Evolutionary conservation across 129 eudicot species (phyloP).

Genomic region (Escallonia rubra): DNA sequence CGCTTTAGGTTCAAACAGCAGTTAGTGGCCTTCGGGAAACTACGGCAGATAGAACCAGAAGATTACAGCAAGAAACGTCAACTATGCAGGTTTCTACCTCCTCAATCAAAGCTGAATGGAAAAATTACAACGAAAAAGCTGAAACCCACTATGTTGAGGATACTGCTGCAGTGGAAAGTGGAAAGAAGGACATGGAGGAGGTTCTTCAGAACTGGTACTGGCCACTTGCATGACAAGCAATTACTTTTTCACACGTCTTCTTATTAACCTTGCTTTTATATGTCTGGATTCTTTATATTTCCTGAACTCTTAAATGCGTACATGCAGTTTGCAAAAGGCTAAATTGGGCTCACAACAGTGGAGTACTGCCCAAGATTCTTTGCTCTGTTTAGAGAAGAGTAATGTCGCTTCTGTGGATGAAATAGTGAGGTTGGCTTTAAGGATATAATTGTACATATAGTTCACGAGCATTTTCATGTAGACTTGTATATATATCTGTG

Average conservation of each 20-base stretch:
- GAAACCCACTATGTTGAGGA: constrained; percentile 77
- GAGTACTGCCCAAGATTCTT: constrained; percentile 83
- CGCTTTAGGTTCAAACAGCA: constrained; percentile 64
- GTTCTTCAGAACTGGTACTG: constrained; percentile 77
- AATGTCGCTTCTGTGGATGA: constrained; percentile 77
- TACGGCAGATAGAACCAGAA: constrained; percentile 59
- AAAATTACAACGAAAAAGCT: constrained; percentile 50
- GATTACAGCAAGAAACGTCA: constrained; percentile 78
- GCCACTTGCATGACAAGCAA: not conserved
- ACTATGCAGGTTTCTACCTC: constrained; percentile 71
- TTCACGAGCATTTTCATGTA: too few relatives aligned
- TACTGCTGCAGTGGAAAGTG: constrained; percentile 71
- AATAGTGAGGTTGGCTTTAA: constrained; percentile 54
- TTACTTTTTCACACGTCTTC: not conserved
- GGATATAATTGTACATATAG: too few relatives aligned
- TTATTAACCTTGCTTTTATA: not conserved
- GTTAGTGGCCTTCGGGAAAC: constrained; percentile 71
- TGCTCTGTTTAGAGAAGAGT: constrained; percentile 71
- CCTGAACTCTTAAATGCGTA: constrained; percentile 5
- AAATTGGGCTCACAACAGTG: constrained; percentile 85
- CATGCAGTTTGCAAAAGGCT: constrained; percentile 66
- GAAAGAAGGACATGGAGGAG: constrained; percentile 67
- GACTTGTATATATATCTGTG: not conserved
- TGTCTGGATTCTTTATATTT: not conserved
- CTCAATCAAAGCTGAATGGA: constrained; percentile 62